These are phyloP conservation scores for Saxophila tyrrhenica DNA, from an alignment of 495 filamentous ascomycete genomes.

Conservation along the genomic window DNA sequence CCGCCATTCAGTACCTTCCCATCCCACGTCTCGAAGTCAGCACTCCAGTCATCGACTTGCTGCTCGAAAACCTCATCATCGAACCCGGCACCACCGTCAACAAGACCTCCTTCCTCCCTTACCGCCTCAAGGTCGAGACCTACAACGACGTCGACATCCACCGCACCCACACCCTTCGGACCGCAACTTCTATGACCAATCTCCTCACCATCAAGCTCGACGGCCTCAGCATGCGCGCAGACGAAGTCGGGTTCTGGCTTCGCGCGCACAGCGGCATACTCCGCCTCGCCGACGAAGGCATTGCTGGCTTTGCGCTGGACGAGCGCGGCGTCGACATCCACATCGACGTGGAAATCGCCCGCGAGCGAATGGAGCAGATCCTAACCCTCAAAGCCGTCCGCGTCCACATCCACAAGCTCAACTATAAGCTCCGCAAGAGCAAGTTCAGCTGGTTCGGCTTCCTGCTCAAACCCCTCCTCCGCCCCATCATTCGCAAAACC, in stretches of 20 bases:
- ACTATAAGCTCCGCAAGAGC: slow-evolving; percentile 62
- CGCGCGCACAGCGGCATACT: slow-evolving; percentile 55
- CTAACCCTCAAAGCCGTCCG: slow-evolving; percentile 62
- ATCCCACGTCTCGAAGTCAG: slow-evolving; percentile 80
- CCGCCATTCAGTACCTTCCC: slow-evolving; percentile 70
- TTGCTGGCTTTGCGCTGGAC: slow-evolving; percentile 75
- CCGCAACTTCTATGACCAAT: slow-evolving; percentile 52
- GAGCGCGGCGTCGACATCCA: slow-evolving; percentile 77
- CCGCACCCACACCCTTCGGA: slow-evolving; percentile 59
- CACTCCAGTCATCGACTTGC: slow-evolving; percentile 68
- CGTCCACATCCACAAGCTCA: slow-evolving; percentile 76
- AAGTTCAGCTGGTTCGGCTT: slow-evolving; percentile 67
- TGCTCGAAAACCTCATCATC: slow-evolving; percentile 82
- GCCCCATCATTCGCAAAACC: slow-evolving; percentile 63
- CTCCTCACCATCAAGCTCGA: slow-evolving; percentile 64
- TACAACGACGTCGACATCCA: slow-evolving; percentile 77
- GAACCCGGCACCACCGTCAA: slow-evolving; percentile 82
- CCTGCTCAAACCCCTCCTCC: slow-evolving; percentile 75
- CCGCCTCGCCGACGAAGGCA: slow-evolving; percentile 65
- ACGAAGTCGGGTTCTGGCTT: slow-evolving; percentile 75
- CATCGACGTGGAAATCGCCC: slow-evolving; percentile 68
- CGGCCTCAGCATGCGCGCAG: slow-evolving; percentile 68
- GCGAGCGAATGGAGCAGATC: slow-evolving; percentile 63
- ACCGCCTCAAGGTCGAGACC: slow-evolving; percentile 65
- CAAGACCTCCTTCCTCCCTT: slow-evolving; percentile 78